Base-by-base conservation (phyloP, 345 rosid genomes). In the Turnera subulata region DNA sequence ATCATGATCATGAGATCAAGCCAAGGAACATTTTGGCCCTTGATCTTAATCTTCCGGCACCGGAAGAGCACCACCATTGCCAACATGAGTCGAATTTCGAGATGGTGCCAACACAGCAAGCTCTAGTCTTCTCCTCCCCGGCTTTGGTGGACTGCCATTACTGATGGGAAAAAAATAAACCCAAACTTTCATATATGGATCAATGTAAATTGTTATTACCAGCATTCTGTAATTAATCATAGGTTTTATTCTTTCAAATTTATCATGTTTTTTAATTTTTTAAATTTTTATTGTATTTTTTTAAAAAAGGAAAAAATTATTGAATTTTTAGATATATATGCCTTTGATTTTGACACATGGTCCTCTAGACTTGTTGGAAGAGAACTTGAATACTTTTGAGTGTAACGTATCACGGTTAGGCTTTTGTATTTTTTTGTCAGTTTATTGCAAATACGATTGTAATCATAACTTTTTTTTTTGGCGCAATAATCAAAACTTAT, bases 41-140 rank as follows among this genome's bases (percentile, higher is more conserved):
- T 70, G 99, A 94, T 78, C 96, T 94, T 50, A 94, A 94, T 72
- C 89, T 90, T 20, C 96, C 99, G 11, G 97, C 99, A 32, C 97
- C 95, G 17, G 93, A 80, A 23, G 97, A 87, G 19, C 85, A 88
- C 61, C 74, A 61, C 11, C 76, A 39, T 10, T 62, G 7, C 45
- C 53, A 65, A 51, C 78, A 65, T 17, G 81, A 78, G 50, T 61
- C 92, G 0, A 83, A 81, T 69, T 85, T 86, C 60, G 85, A 85
- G 50, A 79, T 87, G 20, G 71, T 70, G 13, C 48, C 89, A 19
- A 43, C 78, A 4, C 73, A 70, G 46, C 80, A 67, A 66, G 61
- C 81, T 24, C 56, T 80, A 16, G 77, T 83, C 14, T 71, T 83
- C 63, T 64, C 94, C 26, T 56, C 80, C 32, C 92, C 97, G 18